Base-by-base conservation (phyloP, 228 moss, liverwort and hornwort genomes). In the Sphagnum magellanicum region DNA sequence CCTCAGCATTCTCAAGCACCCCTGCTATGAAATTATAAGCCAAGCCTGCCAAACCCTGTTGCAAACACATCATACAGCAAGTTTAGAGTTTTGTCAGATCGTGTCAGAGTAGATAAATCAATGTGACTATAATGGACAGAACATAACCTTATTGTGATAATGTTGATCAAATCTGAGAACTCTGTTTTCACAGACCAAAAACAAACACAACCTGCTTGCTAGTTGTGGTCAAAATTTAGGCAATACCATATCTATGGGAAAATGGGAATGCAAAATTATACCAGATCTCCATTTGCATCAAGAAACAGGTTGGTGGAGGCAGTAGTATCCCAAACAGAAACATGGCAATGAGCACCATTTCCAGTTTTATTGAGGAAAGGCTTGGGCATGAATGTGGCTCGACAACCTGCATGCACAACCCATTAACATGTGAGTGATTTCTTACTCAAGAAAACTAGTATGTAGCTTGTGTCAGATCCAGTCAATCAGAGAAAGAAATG, bases 371-470 rank as follows among this genome's bases (percentile, higher is more conserved):
- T 64, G 52, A 74, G 49, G 61, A 96, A 92, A 46, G 96, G 96
- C 73, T 96, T 96, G 52, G 96, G 96, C 96, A 96, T 96, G 68
- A 96, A 96, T 53, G 91, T 96, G 60, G 91, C 93, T 83, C 77
- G 81, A 58, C 86, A 88, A 59, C 95, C 89, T 91, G 72, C 70
- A 66, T 13, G 50, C 70, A 73, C 63, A 7, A 48, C 14, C 48
- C 64, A 1, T 16, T 9, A 32, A 32, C 32, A 0, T 32, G 32
- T 32, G 32, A 32, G 32, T 6, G 10, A 46, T 17, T 16, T 4
- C 61, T 62, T 16, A 14, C 61, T 8, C 10, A 14, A 8, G 47
- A 16, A 10, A 46, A 6, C 8, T 6, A 6, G 8, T 14, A 62
- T 16, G 8, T 62, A 16, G 16, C 13, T 32, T 32, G 32, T 32